Base-by-base conservation (phyloP, 1,139 yeast species). In the Cylindricascospora bacillispora region DNA sequence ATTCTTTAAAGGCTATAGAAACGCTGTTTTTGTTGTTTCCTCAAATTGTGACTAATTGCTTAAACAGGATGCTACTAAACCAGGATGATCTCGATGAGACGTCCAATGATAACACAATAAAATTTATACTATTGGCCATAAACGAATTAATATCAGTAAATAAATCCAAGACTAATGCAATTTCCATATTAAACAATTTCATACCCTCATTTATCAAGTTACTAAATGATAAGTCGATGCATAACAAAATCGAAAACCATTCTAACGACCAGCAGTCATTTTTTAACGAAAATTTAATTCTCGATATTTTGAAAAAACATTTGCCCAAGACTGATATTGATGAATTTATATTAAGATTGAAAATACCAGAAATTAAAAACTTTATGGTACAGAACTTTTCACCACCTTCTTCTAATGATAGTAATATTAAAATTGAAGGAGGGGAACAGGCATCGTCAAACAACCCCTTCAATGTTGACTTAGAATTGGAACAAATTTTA, bases 101-200 rank as follows among this genome's bases (percentile, higher is more conserved):
- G n/a, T n/a, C n/a, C n/a, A 18, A 10, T 18, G 21, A 18, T 18
- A 18, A 18, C 21, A 7, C 21, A 10, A 27, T 31, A 37, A 7
- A 34, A 33, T 37, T 18, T 33, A 29, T 35, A 34, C 33, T 45
- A 20, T 22, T 43, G 25, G 33, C 43, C n/a, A 35, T 39, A 22
- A 46, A 44, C 22, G 50, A 44, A 30, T 28, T 42, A 16, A 33
- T 39, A 15, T 41, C 41, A 28, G 27, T 42, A 5, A 39, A 38
- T 11, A 35, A 33, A 24, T 31, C 22, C 19, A 35, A 35, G 16
- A 13, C 42, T 15, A 37, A 38, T 22, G 38, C 42, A 13, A 23
- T 36, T 15, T 32, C 33, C 14, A 24, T 40, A 13, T 23, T 45
- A 15, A 33, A 38, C 16, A 32, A 31, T 21, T 46, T 47, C 27